Conservation (phyloP, 1,284 basidiomycete species). For the Tetrapyrgos nigripes region DNA sequence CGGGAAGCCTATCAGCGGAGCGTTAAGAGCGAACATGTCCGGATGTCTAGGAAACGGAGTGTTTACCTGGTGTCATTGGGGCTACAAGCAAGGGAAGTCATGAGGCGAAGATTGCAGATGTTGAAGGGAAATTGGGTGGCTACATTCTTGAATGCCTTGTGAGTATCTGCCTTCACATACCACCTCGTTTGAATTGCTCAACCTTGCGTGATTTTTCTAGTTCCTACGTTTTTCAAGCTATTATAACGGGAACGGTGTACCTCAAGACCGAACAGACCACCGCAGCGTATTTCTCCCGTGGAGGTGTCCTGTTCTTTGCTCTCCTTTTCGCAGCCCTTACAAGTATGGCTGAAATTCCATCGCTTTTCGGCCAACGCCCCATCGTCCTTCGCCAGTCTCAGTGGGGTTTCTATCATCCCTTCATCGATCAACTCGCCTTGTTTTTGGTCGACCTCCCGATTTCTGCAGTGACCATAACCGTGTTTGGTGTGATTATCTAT, state of each 20-base stretch:
- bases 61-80: conserved; percentile 55
- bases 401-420: conserved; percentile 70
- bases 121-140: conserved; percentile 59
- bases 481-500: conserved; percentile 67
- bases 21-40: conserved; percentile 57
- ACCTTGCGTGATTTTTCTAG: too few species aligned
- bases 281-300: conserved; percentile 78
- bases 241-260: conserved; percentile 84
- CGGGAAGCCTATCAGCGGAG: conserved; percentile 54
- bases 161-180: neutral
- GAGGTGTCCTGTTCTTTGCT: conserved; percentile 76
- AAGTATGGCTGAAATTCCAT: conserved; percentile 77
- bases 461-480: conserved; percentile 53
- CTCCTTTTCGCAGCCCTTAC: conserved; percentile 60
- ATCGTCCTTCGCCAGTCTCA: conserved; percentile 70
- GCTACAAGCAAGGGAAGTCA: conserved; percentile 73
- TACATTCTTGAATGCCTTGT: conserved; percentile 41
- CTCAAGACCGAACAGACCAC: conserved; percentile 67
- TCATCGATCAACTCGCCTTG: conserved; percentile 69
- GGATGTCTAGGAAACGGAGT: conserved; percentile 36
- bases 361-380: conserved; percentile 74
- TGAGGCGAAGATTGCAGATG: conserved; percentile 73
- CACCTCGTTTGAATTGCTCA: conserved; percentile 28
- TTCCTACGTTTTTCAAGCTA: conserved; percentile 64
- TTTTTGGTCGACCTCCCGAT: conserved; percentile 78